phyloP scores from a whole-genome alignment of 768 basidiomycete species.

The Tricholoma sp. region DNA sequence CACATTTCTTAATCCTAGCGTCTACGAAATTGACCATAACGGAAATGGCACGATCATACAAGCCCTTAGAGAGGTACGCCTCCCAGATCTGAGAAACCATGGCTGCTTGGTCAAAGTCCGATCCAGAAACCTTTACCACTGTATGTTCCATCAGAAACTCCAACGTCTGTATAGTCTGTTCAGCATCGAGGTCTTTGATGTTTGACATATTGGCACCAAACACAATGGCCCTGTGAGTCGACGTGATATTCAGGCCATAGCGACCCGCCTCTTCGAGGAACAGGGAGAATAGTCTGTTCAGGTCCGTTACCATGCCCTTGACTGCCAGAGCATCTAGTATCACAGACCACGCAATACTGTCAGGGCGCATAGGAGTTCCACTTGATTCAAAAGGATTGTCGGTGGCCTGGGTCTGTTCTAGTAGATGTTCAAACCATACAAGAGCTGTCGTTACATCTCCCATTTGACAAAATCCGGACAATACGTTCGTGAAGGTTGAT shows the following conservation, averaged over 20 bases:
- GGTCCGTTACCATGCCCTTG: slow-evolving; percentile 42
- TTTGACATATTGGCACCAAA: slow-evolving; percentile 31
- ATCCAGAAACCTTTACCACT: not conserved
- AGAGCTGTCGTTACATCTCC: slow-evolving; percentile 62
- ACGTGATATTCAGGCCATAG: slow-evolving; percentile 23
- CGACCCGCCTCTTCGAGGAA: slow-evolving; percentile 31
- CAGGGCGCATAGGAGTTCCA: slow-evolving; percentile 44
- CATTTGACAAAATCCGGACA: slow-evolving; percentile 57
- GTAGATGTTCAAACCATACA: slow-evolving; percentile 66
- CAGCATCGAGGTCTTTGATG: slow-evolving; percentile 14
- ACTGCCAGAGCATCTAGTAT: slow-evolving; percentile 55
- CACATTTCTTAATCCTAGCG: slow-evolving; percentile 1
- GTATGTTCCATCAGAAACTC: slow-evolving; percentile 15
- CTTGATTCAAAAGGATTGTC: slow-evolving; percentile 38
- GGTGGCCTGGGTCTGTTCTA: slow-evolving; percentile 30
- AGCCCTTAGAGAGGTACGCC: slow-evolving; percentile 23
- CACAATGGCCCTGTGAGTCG: slow-evolving; percentile 37
- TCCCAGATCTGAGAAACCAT: slow-evolving; percentile 22
- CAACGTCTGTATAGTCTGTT: slow-evolving; percentile 14
- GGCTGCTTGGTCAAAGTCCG: not conserved
- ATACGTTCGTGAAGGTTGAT: slow-evolving; percentile 59
- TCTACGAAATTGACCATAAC: slow-evolving; percentile 13
- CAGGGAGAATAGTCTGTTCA: slow-evolving; percentile 49
- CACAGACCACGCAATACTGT: slow-evolving; percentile 47
- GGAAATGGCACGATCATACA: slow-evolving; percentile 19